phyloP scores from a whole-genome alignment of 768 basidiomycete species.

The Mycena vitilis region DNA sequence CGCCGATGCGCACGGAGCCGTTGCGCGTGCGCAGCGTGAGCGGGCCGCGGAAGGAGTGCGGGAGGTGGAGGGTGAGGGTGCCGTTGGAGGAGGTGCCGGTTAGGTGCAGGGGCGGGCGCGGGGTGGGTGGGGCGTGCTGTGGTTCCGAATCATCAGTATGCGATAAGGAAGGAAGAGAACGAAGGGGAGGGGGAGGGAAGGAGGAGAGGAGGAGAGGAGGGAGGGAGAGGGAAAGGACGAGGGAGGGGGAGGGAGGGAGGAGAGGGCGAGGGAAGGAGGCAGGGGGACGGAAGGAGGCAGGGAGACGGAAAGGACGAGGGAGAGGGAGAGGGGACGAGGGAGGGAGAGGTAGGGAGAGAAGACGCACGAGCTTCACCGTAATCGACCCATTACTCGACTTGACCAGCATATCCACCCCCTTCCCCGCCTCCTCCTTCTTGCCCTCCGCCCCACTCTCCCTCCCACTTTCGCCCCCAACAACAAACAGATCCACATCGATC shows the following conservation, averaged over 20 bases:
- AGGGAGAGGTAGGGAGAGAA: too few relatives aligned
- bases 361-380: conserved; percentile 25
- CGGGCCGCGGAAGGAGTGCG: conserved; percentile 22
- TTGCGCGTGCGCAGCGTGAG: too few relatives aligned
- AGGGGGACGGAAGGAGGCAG: neutral
- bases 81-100: conserved; percentile 44
- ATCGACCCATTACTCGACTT: conserved; percentile 45
- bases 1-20: too few relatives aligned
- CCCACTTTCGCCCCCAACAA: conserved; percentile 38
- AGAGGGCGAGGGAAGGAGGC: too few relatives aligned
- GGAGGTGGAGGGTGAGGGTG: conserved; percentile 49
- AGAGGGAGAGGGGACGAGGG: too few relatives aligned
- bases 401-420: conserved; percentile 36
- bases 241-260: too few relatives aligned
- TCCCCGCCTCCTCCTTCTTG: too few relatives aligned
- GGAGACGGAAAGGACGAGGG: neutral
- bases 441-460: too few relatives aligned
- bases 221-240: too few relatives aligned
- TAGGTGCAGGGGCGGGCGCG: conserved; percentile 43
- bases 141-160: too few relatives aligned
- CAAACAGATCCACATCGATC: conserved; percentile 54
- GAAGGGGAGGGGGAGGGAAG: too few relatives aligned
- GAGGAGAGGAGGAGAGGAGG: too few relatives aligned
- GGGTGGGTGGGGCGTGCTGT: conserved; percentile 11
- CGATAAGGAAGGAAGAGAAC: neutral